Percentiles rank a stretch among this genome's conserved stretches.
Conservation (phyloP, 306 rosid genomes). For the Medicago lupulina region DNA sequence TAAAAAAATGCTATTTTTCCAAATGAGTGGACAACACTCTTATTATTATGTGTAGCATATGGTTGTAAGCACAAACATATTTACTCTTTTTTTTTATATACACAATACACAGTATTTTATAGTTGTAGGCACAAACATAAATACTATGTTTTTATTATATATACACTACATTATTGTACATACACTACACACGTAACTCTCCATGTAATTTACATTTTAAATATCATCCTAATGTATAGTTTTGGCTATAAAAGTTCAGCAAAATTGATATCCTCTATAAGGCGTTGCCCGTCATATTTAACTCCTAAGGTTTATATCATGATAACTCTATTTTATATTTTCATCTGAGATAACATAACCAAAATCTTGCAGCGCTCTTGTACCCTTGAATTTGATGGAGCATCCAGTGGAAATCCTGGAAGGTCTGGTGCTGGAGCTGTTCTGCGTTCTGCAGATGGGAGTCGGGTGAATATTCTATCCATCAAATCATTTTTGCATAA, state of each 20-base stretch:
- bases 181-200: too few relatives aligned
- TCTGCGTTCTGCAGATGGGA: slow-evolving; percentile 54
- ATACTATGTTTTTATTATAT: too few relatives aligned
- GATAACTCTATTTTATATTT: background rate
- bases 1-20: too few relatives aligned
- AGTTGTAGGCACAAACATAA: too few relatives aligned
- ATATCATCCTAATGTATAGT: too few relatives aligned
- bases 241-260: background rate
- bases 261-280: background rate
- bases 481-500: background rate
- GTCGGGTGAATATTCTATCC: slow-evolving; percentile 49
- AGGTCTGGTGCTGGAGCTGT: slow-evolving; percentile 94
- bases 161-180: too few relatives aligned
- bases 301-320: background rate
- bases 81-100: too few relatives aligned
- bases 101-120: too few relatives aligned
- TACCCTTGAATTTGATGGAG: slow-evolving; percentile 79
- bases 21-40: too few relatives aligned
- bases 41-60: too few relatives aligned
- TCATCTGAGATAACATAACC: too few relatives aligned
- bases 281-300: background rate
- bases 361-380: slow-evolving; percentile 58
- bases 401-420: slow-evolving; percentile 98
- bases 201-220: background rate
- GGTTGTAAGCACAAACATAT: too few relatives aligned